Conservation (phyloP, 148 eudicot genomes). For the Vaccinium corymbosum region DNA sequence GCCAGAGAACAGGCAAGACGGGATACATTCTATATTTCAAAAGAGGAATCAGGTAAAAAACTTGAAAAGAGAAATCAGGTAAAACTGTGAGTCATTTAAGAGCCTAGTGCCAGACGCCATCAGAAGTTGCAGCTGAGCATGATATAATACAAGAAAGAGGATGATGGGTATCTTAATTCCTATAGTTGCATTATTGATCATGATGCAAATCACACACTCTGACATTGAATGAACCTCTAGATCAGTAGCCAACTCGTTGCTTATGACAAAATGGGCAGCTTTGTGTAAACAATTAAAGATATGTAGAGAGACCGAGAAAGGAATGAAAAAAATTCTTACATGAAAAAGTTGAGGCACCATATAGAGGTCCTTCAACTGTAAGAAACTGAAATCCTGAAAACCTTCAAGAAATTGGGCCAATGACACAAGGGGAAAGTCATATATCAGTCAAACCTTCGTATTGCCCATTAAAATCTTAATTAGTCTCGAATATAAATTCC, state of each 20-base stretch:
- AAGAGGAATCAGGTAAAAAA: neutral
- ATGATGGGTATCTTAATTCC: neutral
- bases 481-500: neutral
- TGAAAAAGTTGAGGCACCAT: slow-evolving; percentile 37
- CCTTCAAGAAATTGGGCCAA: slow-evolving; percentile 57
- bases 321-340: slow-evolving; percentile 38
- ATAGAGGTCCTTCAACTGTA: slow-evolving; percentile 47
- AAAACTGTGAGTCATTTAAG: neutral
- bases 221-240: neutral
- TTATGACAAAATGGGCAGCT: neutral
- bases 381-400: slow-evolving; percentile 80
- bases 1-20: neutral
- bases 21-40: neutral
- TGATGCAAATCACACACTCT: neutral
- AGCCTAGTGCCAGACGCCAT: neutral
- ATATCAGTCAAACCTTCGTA: slow-evolving; percentile 30
- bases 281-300: neutral
- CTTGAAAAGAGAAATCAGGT: neutral
- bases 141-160: neutral
- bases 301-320: neutral
- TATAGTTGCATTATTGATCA: neutral
- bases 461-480: slow-evolving; percentile 15
- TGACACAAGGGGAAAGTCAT: slow-evolving; percentile 25
- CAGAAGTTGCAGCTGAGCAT: slow-evolving; percentile 1
- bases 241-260: neutral